phyloP scores from a whole-genome alignment of 2,329 filamentous ascomycete genomes.

The Epichloe gansuensis region DNA sequence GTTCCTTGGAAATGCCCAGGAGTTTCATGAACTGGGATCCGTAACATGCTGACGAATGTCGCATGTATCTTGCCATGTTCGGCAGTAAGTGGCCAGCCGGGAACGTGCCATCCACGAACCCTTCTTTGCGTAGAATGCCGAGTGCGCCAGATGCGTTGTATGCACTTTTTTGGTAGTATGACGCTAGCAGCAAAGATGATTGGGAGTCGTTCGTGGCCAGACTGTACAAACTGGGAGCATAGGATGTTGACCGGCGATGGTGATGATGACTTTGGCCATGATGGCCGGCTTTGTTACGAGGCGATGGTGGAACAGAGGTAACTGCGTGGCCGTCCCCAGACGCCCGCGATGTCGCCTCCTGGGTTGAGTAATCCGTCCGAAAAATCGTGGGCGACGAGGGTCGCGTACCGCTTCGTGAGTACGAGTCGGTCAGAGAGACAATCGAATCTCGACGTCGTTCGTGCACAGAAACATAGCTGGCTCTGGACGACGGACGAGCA shows the following conservation, averaged over 20 bases:
- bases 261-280: neutral
- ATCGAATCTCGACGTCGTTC: conserved; percentile 40
- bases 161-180: conserved; percentile 34
- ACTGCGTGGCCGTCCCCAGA: conserved; percentile 8
- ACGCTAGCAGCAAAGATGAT: conserved; percentile 37
- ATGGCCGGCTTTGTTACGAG: conserved; percentile 7
- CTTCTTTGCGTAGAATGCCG: conserved; percentile 35
- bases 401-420: conserved; percentile 33
- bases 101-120: conserved; percentile 44
- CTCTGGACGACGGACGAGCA: conserved; percentile 28
- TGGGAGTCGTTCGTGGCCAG: conserved; percentile 43
- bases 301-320: conserved; percentile 12
- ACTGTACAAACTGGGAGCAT: conserved; percentile 47
- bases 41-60: conserved; percentile 54
- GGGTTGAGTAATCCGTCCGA: conserved; percentile 14
- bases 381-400: conserved; percentile 30
- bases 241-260: conserved; percentile 16
- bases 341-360: conserved; percentile 11
- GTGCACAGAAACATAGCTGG: conserved; percentile 38
- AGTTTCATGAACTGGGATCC: conserved; percentile 50
- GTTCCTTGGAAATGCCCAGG: conserved; percentile 44
- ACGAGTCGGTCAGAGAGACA: conserved; percentile 42
- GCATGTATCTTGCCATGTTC: conserved; percentile 52
- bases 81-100: conserved; percentile 45
- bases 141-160: conserved; percentile 37